These are phyloP conservation scores for Lactarius indigo DNA, from an alignment of 768 basidiomycete genomes.

Conservation along the genomic window DNA sequence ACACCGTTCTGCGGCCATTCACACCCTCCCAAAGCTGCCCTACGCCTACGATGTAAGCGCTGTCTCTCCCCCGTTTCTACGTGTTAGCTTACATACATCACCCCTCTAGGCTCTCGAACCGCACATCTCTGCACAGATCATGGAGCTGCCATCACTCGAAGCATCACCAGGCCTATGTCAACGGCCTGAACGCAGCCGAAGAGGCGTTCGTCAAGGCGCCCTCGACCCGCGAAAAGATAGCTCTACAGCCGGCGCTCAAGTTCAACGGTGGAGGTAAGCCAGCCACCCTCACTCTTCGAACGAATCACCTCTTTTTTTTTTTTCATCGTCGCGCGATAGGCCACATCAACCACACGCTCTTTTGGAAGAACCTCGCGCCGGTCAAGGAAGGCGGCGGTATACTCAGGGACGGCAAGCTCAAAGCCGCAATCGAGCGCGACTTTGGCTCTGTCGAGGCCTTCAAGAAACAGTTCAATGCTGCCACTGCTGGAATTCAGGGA, in stretches of 20 bases:
- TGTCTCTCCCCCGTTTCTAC: constrained; percentile 14
- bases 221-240: constrained; percentile 72
- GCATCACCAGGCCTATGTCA: constrained; percentile 92
- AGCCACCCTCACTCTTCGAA: neutral
- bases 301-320: neutral
- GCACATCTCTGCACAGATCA: constrained; percentile 86
- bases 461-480: constrained; percentile 82
- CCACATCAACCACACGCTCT: constrained; percentile 93
- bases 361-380: constrained; percentile 97
- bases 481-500: constrained; percentile 90
- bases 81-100: neutral
- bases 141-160: constrained; percentile 93
- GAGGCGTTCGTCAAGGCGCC: constrained; percentile 66
- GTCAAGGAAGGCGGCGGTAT: constrained; percentile 57
- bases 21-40: constrained; percentile 76
- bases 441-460: constrained; percentile 87
- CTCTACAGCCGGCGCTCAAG: constrained; percentile 87
- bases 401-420: constrained; percentile 62
- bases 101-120: constrained; percentile 78
- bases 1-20: constrained; percentile 43
- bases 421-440: constrained; percentile 69
- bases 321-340: constrained; percentile 39
- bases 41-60: constrained; percentile 70
- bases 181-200: constrained; percentile 90
- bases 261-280: constrained; percentile 89